Evolutionary conservation across 768 basidiomycete species (phyloP), one percentile per base, ranked within the genome.

Genomic region (Collybiopsis confluens): DNA sequence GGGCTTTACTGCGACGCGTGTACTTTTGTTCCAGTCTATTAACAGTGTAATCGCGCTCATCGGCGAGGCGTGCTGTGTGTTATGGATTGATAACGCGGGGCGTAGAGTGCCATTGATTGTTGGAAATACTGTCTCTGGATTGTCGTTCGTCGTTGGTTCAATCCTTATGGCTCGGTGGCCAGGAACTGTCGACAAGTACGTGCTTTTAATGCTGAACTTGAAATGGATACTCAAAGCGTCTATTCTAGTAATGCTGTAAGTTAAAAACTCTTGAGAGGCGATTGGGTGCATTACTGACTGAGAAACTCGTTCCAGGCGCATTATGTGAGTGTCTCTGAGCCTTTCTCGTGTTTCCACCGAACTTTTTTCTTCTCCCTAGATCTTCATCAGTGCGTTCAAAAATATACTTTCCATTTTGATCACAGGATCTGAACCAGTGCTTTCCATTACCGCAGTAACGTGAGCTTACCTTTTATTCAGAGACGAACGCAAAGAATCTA

Each of bases 41-140:
- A 82, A 80, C 64, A 76, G 74, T 24, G 64, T 80, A 42, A 78
- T 82, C 52, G 79, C 78, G 2, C 68, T 82, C 28, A 73, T 79
- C 40, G 80, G 78, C 3, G 77, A 82, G 57, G 72, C 72, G 2
- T 72, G 69, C 54, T 77, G 77, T 53, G 72, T 77, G 24, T 53
- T 76, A 6, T 78, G 73, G 70, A 64, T 77, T 18, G 76, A 79
- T 54, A 64, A 64, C 18, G 71, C 68, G 1, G 74, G 75, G 6
- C 62, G 76, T 23, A 60, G 75, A 40, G 50, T 58, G 49, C 76
- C 76, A 2, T 59, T 77, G 54, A 73, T 77, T 41, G 55, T 74
- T 24, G 76, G 74, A 0, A 77, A 77, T 57, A 45, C 72, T 9
- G 68, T 59, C 5, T 74, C 72, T 8, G 73, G 73, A 6, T 56